Evolutionary conservation across 129 eudicot species (phyloP).

Genomic region (Scalesia atractyloides): DNA sequence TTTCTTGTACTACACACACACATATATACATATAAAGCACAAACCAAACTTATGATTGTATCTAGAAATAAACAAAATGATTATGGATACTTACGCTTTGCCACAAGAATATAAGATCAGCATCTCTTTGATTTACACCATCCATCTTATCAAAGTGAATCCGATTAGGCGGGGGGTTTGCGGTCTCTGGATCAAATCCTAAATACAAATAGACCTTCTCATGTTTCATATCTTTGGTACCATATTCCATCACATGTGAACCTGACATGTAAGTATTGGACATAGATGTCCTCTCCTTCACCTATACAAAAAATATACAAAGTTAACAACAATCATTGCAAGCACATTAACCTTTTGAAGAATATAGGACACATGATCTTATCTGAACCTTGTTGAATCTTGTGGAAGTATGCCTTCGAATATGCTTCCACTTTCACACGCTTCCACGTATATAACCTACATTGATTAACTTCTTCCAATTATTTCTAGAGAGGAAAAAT

Average conservation of each 20-base stretch:
- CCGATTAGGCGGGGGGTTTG: conserved; percentile 51
- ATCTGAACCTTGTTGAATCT: conserved; percentile 32
- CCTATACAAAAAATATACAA: conserved; percentile 39
- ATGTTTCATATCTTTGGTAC: conserved; percentile 53
- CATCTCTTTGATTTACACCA: conserved; percentile 72
- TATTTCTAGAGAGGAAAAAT: background rate
- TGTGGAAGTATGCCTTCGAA: conserved; percentile 92
- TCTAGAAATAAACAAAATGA: background rate
- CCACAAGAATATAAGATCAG: conserved; percentile 67
- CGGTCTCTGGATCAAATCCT: conserved; percentile 73
- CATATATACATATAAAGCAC: background rate
- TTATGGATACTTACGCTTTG: conserved; percentile 39
- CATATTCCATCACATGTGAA: conserved; percentile 97
- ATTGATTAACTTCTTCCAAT: background rate
- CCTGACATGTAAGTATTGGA: conserved; percentile 55
- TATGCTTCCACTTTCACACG: conserved; percentile 94
- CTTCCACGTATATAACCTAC: conserved; percentile 85
- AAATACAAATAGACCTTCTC: conserved; percentile 68
- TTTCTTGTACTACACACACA: conserved; percentile 45
- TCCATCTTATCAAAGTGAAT: conserved; percentile 36
- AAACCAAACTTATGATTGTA: background rate
- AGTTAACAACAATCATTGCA: background rate
- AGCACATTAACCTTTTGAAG: background rate
- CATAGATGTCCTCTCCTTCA: conserved; percentile 75
- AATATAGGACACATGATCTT: background rate